Conservation (phyloP, 345 rosid species). For the Noccaea bulbosa region DNA sequence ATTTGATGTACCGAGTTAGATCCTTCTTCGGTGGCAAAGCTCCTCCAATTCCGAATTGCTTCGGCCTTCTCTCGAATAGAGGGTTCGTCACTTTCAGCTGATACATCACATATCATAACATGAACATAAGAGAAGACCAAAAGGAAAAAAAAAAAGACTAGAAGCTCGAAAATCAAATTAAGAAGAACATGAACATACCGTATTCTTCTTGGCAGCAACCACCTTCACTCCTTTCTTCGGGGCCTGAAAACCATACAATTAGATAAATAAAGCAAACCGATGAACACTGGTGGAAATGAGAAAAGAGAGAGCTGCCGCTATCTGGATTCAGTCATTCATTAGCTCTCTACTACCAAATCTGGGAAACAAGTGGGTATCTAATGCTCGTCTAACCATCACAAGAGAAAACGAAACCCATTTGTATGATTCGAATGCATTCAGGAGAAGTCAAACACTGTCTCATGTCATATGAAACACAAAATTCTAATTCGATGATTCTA, state of each 20-base stretch:
- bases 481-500: neutral
- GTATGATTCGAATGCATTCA: neutral
- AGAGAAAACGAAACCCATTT: neutral
- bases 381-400: neutral
- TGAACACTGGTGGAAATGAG: neutral
- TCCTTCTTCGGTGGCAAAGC: slow-evolving; percentile 91
- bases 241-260: slow-evolving; percentile 44
- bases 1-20: slow-evolving; percentile 69
- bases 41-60: slow-evolving; percentile 89
- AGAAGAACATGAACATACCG: slow-evolving; percentile 33
- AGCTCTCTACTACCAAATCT: slow-evolving; percentile 11
- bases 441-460: too few species aligned
- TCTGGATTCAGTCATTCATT: neutral
- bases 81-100: slow-evolving; percentile 77
- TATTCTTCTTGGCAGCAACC: slow-evolving; percentile 59
- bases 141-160: neutral
- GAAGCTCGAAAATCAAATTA: neutral
- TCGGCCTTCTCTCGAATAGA: slow-evolving; percentile 77
- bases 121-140: neutral
- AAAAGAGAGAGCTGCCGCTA: neutral
- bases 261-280: neutral
- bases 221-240: slow-evolving; percentile 57
- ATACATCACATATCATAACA: neutral
- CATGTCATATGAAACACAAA: too few species aligned
- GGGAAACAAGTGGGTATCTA: neutral